Percentiles rank a stretch among this genome's conserved stretches.
These are phyloP conservation scores for Rhizophora mangle DNA, from an alignment of 345 rosid genomes.

Conservation along the genomic window DNA sequence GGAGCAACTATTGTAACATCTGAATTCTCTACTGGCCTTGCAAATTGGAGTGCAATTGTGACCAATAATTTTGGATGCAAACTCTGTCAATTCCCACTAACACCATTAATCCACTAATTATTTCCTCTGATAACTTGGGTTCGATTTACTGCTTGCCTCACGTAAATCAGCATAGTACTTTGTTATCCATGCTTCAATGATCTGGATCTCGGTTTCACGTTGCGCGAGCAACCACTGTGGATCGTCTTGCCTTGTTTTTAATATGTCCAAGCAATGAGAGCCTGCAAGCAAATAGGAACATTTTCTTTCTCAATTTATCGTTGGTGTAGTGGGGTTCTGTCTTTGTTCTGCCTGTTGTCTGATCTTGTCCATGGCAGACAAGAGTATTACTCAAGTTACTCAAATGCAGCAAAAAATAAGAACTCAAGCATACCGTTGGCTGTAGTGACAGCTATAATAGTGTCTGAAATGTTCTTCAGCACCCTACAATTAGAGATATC, in stretches of 20 bases:
- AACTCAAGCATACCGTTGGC: slow-evolving; percentile 27
- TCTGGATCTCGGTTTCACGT: slow-evolving; percentile 25
- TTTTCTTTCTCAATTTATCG: too few species aligned
- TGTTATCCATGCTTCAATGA: slow-evolving; percentile 36
- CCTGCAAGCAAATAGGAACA: slow-evolving; percentile 17
- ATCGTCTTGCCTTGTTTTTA: slow-evolving; percentile 10
- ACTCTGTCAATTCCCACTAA: background rate
- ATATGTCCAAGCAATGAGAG: slow-evolving; percentile 45
- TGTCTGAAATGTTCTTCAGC: slow-evolving; percentile 43
- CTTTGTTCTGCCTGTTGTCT: too few species aligned
- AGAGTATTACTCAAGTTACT: background rate
- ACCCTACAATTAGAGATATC: slow-evolving; percentile 22
- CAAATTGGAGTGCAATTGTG: background rate
- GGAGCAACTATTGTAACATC: too few species aligned
- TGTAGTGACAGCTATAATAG: slow-evolving; percentile 33
- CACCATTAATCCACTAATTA: background rate
- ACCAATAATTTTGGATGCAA: background rate
- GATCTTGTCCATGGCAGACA: too few species aligned
- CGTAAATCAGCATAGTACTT: slow-evolving; percentile 23
- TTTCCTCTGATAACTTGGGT: background rate
- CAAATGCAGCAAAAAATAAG: background rate
- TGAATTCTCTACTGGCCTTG: too few species aligned
- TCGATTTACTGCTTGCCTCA: background rate
- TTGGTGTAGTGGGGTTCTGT: too few species aligned
- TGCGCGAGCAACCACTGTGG: slow-evolving; percentile 40